A percentile compares a stretch with the other conserved stretches of the same genome.
These are phyloP conservation scores for Phytophthora boehmeriae DNA, from an alignment of 352 stramenopile species.

Conservation along the genomic window DNA sequence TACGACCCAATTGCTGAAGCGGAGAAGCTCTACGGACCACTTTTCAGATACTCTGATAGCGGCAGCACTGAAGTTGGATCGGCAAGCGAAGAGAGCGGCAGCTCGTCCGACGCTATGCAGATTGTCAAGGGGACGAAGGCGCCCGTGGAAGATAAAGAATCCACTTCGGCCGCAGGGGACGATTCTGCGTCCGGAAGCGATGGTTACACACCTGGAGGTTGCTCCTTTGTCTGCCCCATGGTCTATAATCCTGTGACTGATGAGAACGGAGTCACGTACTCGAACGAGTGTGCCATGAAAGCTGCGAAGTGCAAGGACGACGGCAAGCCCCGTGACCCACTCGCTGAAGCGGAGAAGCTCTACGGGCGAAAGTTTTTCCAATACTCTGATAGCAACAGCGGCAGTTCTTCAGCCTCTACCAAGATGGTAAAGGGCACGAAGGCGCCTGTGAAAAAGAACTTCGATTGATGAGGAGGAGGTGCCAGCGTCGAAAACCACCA, in stretches of 20 bases:
- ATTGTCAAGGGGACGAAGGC: conserved; percentile 6
- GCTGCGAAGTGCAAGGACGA: no score
- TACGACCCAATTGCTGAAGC: conserved; percentile 11
- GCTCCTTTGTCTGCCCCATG: no score
- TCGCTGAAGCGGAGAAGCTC: conserved; percentile 21
- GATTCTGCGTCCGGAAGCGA: no score
- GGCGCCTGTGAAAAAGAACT: not conserved
- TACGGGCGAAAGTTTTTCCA: conserved; percentile 15
- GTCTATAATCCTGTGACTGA: no score
- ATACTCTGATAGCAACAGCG: not conserved
- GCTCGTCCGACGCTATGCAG: not conserved
- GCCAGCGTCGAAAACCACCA: not conserved
- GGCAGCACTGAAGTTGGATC: not conserved
- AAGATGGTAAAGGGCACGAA: conserved; percentile 8
- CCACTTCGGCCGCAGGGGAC: no score
- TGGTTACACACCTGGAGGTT: no score
- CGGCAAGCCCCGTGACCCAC: not conserved
- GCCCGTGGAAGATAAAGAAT: not conserved
- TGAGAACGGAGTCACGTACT: no score
- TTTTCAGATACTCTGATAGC: conserved; percentile 7
- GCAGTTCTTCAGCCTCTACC: not conserved
- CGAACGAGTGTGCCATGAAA: no score
- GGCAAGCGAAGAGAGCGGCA: not conserved
- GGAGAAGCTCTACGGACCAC: conserved; percentile 19
- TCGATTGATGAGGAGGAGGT: not conserved